Percentiles rank a stretch among this genome's conserved stretches.
Conservation (phyloP, 768 basidiomycete species). For the Rhodotorula graminis region DNA sequence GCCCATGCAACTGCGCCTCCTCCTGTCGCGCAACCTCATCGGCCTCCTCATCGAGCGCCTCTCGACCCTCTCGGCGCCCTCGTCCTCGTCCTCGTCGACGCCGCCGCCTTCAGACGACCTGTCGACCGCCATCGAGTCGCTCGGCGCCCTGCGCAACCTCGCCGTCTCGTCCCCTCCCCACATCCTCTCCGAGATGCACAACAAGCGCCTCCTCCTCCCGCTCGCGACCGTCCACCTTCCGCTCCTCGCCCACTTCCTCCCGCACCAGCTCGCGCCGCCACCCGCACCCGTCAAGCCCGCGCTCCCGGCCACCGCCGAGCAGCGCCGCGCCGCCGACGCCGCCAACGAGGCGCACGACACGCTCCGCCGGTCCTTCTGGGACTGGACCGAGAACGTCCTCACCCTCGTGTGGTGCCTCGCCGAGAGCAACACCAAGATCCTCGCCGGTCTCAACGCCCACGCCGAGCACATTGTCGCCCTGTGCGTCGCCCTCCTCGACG, state of each 20-base stretch:
- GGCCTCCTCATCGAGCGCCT: conserved; percentile 37
- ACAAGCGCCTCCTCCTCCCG: conserved; percentile 38
- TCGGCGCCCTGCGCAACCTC: conserved; percentile 37
- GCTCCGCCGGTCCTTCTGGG: conserved; percentile 26
- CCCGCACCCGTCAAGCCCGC: not conserved
- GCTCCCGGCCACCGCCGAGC: not conserved
- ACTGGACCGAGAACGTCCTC: conserved; percentile 38
- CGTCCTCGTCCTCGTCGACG: not conserved
- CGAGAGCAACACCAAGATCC: conserved; percentile 39
- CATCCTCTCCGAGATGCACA: conserved; percentile 40
- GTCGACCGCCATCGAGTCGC: conserved; percentile 26
- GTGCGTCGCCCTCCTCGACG: conserved; percentile 18
- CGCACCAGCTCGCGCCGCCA: conserved; percentile 15
- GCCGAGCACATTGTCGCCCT: conserved; percentile 23
- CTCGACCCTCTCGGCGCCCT: not conserved
- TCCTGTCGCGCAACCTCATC: conserved; percentile 37
- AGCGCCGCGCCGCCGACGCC: not conserved
- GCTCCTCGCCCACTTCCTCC: conserved; percentile 29
- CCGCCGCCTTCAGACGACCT: conserved; percentile 21
- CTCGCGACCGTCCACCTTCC: conserved; percentile 32
- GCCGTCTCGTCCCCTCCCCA: conserved; percentile 33
- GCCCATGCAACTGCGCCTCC: conserved; percentile 25
- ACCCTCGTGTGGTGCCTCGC: conserved; percentile 35
- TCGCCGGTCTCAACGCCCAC: conserved; percentile 24
- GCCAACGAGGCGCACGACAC: conserved; percentile 9